phyloP scores from a whole-genome alignment of 257 asterid genomes.

The Linaria vulgaris region DNA sequence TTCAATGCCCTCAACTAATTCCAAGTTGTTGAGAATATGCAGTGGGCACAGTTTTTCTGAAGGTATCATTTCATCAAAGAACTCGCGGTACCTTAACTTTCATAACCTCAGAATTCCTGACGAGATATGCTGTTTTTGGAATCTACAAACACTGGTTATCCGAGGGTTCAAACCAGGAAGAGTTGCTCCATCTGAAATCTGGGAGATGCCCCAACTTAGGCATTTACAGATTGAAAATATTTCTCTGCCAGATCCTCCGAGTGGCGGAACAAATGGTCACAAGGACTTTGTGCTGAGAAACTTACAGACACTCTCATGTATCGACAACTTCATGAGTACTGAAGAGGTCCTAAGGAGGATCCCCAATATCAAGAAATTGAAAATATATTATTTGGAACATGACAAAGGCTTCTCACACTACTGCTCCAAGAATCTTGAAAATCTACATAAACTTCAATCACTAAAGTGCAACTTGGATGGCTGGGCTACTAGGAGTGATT shows the following conservation, averaged over 20 bases:
- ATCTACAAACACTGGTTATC: conserved; percentile 7
- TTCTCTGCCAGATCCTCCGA: conserved; percentile 16
- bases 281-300: conserved; percentile 3
- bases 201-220: conserved; percentile 21
- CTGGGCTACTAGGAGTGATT: too few relatives aligned
- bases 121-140: not conserved
- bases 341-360: conserved; percentile 7
- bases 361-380: conserved; percentile 17
- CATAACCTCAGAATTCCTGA: not conserved
- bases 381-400: not conserved
- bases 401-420: too few relatives aligned
- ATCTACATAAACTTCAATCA: too few relatives aligned
- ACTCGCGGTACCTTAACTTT: conserved; percentile 5
- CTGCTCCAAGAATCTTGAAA: too few relatives aligned
- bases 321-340: not conserved
- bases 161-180: not conserved
- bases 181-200: not conserved
- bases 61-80: not conserved
- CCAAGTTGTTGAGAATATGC: conserved; percentile 3
- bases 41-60: not conserved
- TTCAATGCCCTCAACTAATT: too few relatives aligned
- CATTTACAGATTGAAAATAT: not conserved
- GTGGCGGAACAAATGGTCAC: not conserved
- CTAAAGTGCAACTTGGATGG: too few relatives aligned
- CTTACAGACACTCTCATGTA: conserved; percentile 4